These are phyloP conservation scores for Phragmites australis DNA, from an alignment of 176 grass and related monocot genomes.

Conservation along the genomic window DNA sequence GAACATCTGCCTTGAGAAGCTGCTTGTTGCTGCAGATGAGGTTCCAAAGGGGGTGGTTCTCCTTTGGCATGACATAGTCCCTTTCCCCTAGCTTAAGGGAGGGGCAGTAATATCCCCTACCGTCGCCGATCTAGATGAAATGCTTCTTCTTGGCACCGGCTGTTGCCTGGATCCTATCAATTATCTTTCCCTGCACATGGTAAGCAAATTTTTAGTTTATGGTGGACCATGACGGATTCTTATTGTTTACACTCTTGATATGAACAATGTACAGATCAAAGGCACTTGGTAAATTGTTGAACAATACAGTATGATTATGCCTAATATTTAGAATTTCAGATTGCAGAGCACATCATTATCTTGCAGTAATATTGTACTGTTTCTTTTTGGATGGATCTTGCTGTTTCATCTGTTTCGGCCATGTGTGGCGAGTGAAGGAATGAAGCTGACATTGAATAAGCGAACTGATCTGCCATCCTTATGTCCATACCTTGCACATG, in stretches of 20 bases:
- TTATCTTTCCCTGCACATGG: constrained; percentile 66
- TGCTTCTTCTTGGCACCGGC: constrained; percentile 28
- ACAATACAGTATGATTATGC: background rate
- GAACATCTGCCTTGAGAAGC: constrained; percentile 62
- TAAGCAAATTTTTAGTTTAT: constrained; percentile 29
- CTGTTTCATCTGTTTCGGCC: constrained; percentile 11
- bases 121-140: constrained; percentile 79
- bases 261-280: background rate
- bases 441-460: background rate
- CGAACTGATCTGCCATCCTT: constrained; percentile 33
- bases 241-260: background rate
- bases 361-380: background rate
- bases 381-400: constrained; percentile 10
- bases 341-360: constrained; percentile 1
- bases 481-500: constrained; percentile 83
- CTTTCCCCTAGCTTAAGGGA: constrained; percentile 62
- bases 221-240: background rate
- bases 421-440: constrained; percentile 25
- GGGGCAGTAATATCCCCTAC: constrained; percentile 78
- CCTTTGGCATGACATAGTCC: constrained; percentile 82
- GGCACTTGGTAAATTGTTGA: background rate
- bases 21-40: constrained; percentile 63
- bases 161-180: constrained; percentile 54
- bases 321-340: constrained; percentile 28
- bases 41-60: constrained; percentile 64